Base-by-base conservation (phyloP, 2,329 filamentous ascomycete genomes). In the Rhexocercosporidium sp. region DNA sequence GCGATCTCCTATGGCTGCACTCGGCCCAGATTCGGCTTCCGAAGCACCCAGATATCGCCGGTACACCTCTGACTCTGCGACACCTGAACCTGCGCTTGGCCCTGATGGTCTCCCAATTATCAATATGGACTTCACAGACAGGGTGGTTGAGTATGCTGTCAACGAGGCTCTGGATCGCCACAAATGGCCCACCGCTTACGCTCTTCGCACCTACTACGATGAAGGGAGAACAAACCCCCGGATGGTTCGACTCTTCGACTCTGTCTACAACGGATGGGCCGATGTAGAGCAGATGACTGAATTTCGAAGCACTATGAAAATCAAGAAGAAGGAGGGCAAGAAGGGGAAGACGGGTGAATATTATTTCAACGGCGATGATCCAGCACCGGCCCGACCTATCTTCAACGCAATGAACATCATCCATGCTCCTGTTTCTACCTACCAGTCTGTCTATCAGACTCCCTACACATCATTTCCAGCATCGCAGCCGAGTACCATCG, bases 151-250 rank as follows among this genome's bases (percentile, higher is more conserved):
- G 75, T 74, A 78, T 37, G 86, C 86, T n/a, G 85, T 89, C 34
- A 83, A 87, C 11, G 82, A 88, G 73, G 87, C 87, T 5, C 77
- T 90, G 59, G 79, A 81, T 67, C 82, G 85, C 73, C 81, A 82
- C 69, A 85, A 86, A 66, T 89, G 87, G 75, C 85, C 86, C 63
- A 90, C 87, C 9, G 88, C 88, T 1, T 90, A 84, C 80, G 87
- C 88, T 49, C 80, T 90, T 67, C 82, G 86, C 62, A 84, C 82
- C 16, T 80, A 89, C 67, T 90, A 88, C 76, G 86, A 90, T 70
- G 86, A 89, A 74, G 82, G 84, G 67, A 81, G 81, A 53, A 76
- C 79, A 46, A 82, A 88, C 70, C 77, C 81, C 18, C 78, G 79
- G 41, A 87, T 89, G 72, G 79, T 89, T 66, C 78, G 81, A 69